Conservation (phyloP, 2,329 filamentous ascomycete genomes). For the Arthrocladium fulminans region DNA sequence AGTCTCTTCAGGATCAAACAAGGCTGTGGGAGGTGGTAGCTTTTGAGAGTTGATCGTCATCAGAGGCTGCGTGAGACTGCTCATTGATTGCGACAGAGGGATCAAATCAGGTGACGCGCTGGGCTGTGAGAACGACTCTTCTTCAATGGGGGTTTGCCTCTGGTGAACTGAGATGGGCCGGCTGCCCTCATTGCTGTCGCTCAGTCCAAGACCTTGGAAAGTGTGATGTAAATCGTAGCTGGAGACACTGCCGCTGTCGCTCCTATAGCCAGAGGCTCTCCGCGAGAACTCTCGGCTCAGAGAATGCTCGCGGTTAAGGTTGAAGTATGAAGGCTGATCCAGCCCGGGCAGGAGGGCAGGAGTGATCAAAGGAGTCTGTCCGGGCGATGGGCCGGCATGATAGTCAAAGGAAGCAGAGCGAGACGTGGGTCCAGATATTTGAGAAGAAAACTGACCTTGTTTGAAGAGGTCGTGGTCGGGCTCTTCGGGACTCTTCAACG, state of each 20-base stretch:
- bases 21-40: constrained; percentile 84
- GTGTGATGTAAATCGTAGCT: constrained; percentile 77
- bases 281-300: constrained; percentile 53
- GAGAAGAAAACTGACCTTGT: constrained; percentile 71
- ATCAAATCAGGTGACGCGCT: constrained; percentile 70
- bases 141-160: constrained; percentile 58
- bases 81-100: constrained; percentile 52
- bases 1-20: constrained; percentile 92
- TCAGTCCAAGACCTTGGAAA: constrained; percentile 69
- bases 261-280: constrained; percentile 71
- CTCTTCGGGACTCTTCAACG: constrained; percentile 68
- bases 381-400: constrained; percentile 66
- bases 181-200: constrained; percentile 47
- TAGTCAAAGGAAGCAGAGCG: constrained; percentile 90
- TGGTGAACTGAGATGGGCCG: constrained; percentile 29
- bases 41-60: constrained; percentile 51
- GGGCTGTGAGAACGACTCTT: constrained; percentile 61
- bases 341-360: constrained; percentile 60
- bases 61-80: constrained; percentile 35
- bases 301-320: constrained; percentile 52
- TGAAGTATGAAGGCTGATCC: constrained; percentile 92
- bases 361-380: constrained; percentile 76
- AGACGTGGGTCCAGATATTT: constrained; percentile 76
- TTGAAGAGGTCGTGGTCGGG: constrained; percentile 88
- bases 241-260: constrained; percentile 67